Conservation (phyloP, 2,329 filamentous ascomycete species). For the Triangularia verruculosa region DNA sequence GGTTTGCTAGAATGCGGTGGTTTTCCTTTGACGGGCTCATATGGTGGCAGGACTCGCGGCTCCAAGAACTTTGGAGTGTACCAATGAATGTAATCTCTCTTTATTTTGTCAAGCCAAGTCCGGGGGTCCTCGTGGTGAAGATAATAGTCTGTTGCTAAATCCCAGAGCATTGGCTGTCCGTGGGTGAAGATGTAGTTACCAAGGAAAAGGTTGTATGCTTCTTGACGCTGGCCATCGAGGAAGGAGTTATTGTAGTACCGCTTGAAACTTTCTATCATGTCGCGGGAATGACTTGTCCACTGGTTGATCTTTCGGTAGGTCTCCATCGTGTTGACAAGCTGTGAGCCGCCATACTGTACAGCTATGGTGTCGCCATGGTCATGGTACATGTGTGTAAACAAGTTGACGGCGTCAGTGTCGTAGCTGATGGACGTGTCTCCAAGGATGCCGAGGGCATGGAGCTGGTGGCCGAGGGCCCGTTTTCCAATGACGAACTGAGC, state of each 20-base stretch:
- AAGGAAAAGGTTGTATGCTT: slow-evolving; percentile 95
- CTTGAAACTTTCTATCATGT: slow-evolving; percentile 99
- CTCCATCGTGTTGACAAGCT: slow-evolving; percentile 98
- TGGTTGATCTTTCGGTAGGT: slow-evolving; percentile 99
- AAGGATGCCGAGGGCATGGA: slow-evolving; percentile 87
- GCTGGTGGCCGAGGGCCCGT: slow-evolving; percentile 83
- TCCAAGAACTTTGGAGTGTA: slow-evolving; percentile 73
- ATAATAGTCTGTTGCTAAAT: slow-evolving; percentile 91
- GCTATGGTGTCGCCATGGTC: slow-evolving; percentile 97
- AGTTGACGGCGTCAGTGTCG: slow-evolving; percentile 91
- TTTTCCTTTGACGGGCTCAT: slow-evolving; percentile 34
- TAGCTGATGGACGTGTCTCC: slow-evolving; percentile 75
- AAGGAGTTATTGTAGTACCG: slow-evolving; percentile 98
- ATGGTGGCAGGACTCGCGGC: slow-evolving; percentile 56
- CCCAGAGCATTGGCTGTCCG: slow-evolving; percentile 94
- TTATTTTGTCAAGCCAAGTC: slow-evolving; percentile 60
- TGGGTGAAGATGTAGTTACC: slow-evolving; percentile 90
- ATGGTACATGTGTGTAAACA: slow-evolving; percentile 98
- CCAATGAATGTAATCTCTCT: slow-evolving; percentile 82
- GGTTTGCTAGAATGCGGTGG: slow-evolving; percentile 37
- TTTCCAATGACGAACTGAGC: slow-evolving; percentile 98
- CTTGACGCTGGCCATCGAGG: slow-evolving; percentile 93
- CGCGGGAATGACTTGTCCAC: slow-evolving; percentile 94
- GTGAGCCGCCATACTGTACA: slow-evolving; percentile 94
- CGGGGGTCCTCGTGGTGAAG: slow-evolving; percentile 86